A percentile compares a stretch with the other conserved stretches of the same genome.
Evolutionary conservation across 352 stramenopile species (phyloP).

Genomic region (Phytophthora hibernalis): DNA sequence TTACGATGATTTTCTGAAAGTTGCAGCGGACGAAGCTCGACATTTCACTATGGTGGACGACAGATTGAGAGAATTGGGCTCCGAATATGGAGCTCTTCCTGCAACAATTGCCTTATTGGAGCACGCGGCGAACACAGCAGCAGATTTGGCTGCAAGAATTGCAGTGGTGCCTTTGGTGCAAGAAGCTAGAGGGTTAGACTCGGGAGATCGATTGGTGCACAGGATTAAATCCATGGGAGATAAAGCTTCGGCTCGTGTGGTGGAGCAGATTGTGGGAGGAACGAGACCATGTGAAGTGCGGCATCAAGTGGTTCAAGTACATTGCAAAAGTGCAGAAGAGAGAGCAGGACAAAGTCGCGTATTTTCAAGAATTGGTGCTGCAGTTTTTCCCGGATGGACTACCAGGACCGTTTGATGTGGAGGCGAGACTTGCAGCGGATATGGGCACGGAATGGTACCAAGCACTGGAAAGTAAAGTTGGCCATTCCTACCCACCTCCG

Average conservation of each 20-base stretch:
- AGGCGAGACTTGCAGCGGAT: slow-evolving; percentile 67
- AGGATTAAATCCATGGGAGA: slow-evolving; percentile 77
- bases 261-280: slow-evolving; percentile 85
- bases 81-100: slow-evolving; percentile 71
- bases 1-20: slow-evolving; percentile 78
- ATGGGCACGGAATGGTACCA: slow-evolving; percentile 82
- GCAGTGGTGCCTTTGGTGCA: slow-evolving; percentile 85
- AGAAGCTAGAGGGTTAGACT: slow-evolving; percentile 81
- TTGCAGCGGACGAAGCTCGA: slow-evolving; percentile 78
- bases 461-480: slow-evolving; percentile 64
- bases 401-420: slow-evolving; percentile 80
- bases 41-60: slow-evolving; percentile 84
- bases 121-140: slow-evolving; percentile 75
- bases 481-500: slow-evolving; percentile 14
- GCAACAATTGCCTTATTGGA: slow-evolving; percentile 74
- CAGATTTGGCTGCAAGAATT: slow-evolving; percentile 71
- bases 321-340: slow-evolving; percentile 42
- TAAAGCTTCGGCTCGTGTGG: slow-evolving; percentile 64
- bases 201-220: slow-evolving; percentile 75
- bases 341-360: slow-evolving; percentile 56
- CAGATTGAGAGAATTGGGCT: slow-evolving; percentile 64
- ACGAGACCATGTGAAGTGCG: slow-evolving; percentile 72
- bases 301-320: slow-evolving; percentile 88
- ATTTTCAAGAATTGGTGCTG: slow-evolving; percentile 85
- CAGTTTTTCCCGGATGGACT: slow-evolving; percentile 81